Evolutionary conservation across 2,329 filamentous ascomycete genomes (phyloP).

Genomic region (Calonectria ilicicola): DNA sequence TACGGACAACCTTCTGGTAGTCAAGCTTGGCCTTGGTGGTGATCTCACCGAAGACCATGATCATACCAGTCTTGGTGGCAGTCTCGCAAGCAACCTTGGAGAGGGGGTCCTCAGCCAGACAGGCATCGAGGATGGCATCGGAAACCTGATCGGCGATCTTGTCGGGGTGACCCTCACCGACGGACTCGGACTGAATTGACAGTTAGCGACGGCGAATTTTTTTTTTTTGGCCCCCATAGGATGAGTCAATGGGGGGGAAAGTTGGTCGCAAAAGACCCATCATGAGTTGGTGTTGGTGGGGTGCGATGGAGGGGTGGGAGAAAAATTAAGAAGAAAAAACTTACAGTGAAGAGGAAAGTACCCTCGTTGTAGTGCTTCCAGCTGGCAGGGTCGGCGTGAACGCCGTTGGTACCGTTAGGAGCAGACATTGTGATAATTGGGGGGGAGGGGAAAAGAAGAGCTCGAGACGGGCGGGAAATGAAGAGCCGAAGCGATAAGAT

Average conservation of each 20-base stretch:
- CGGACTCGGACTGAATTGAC: slow-evolving; percentile 78
- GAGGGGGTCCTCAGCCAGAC: slow-evolving; percentile 91
- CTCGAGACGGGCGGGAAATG: slow-evolving; percentile 37
- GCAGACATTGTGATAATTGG: slow-evolving; percentile 67
- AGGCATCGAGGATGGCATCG: slow-evolving; percentile 98
- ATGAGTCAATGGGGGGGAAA: slow-evolving; percentile 4
- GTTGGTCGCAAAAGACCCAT: slow-evolving; percentile 20
- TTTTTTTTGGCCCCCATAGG: not conserved
- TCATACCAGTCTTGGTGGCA: slow-evolving; percentile 99
- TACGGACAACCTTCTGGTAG: slow-evolving; percentile 98
- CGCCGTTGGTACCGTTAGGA: slow-evolving; percentile 57
- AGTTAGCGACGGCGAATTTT: slow-evolving; percentile 38
- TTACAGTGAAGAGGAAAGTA: slow-evolving; percentile 86
- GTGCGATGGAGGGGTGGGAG: not conserved
- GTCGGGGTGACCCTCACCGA: slow-evolving; percentile 92
- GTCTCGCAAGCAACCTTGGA: slow-evolving; percentile 99
- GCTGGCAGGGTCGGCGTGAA: no score
- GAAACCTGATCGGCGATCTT: slow-evolving; percentile 99
- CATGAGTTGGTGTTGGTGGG: slow-evolving; percentile 24
- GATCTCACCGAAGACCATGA: slow-evolving; percentile 99
- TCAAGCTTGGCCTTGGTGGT: slow-evolving; percentile 95
- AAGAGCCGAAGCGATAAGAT: slow-evolving; percentile 30
- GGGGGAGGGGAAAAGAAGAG: slow-evolving; percentile 26
- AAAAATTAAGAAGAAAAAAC: no score
- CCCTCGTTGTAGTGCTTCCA: slow-evolving; percentile 70